Conservation (phyloP, 2,329 filamentous ascomycete genomes). For the Monosporascus ibericus region DNA sequence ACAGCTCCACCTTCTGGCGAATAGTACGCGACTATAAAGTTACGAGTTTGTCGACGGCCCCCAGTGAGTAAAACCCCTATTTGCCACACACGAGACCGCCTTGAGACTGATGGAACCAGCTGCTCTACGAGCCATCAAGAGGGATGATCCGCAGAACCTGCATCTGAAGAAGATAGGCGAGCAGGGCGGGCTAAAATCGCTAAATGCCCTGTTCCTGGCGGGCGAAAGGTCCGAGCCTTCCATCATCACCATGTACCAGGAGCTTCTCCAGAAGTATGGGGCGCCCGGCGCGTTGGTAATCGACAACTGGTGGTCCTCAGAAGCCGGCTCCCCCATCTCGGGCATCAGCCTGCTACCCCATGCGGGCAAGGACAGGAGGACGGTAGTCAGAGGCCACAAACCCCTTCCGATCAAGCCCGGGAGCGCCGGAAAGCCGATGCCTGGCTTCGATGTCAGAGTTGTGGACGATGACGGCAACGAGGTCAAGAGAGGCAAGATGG, state of each 20-base stretch:
- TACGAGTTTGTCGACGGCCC: conserved; percentile 79
- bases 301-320: conserved; percentile 58
- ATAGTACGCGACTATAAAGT: conserved; percentile 81
- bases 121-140: conserved; percentile 78
- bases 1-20: conserved; percentile 84
- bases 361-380: conserved; percentile 48
- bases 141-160: conserved; percentile 73
- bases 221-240: conserved; percentile 86
- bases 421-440: conserved; percentile 85
- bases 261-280: conserved; percentile 61
- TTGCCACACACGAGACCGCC: not conserved
- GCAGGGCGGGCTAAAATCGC: conserved; percentile 62
- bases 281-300: conserved; percentile 54
- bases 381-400: conserved; percentile 30
- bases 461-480: conserved; percentile 76
- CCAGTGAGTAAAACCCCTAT: conserved; percentile 39
- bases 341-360: conserved; percentile 51
- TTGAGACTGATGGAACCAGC: conserved; percentile 22
- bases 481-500: conserved; percentile 68
- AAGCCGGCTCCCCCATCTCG: conserved; percentile 53
- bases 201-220: conserved; percentile 76
- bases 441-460: conserved; percentile 80
- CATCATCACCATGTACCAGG: conserved; percentile 76
- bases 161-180: conserved; percentile 58
- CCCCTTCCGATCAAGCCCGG: conserved; percentile 66